Base-by-base conservation (phyloP, 2,329 filamentous ascomycete genomes). In the Paraphaeosphaeria minitans region DNA sequence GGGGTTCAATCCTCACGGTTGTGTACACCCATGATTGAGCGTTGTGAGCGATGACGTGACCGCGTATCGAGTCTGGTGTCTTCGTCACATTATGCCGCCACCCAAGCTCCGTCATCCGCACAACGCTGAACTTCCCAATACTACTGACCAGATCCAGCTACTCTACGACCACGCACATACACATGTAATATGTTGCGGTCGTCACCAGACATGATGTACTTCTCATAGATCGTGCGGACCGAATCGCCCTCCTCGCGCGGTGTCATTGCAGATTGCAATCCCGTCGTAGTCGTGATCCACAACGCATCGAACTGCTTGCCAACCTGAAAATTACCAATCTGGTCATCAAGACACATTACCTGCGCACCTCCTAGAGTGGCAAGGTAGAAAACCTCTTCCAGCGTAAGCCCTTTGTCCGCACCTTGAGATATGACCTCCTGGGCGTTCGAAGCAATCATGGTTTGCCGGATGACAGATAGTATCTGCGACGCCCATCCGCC, bases 171-270 rank as follows among this genome's bases (percentile, higher is more conserved):
- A 16, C 48, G 48, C 27, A 66, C 68, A 76, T 61, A 88, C 0
- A 88, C 86, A 21, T 78, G 68, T 0, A 70, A 66, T 53, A 88
- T 85, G 62, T 88, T 88, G 4, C 87, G 77, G 66, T 89, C 87
- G 67, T 89, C 86, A 0, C 85, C 86, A 2, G 85, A 88, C 84
- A 88, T 87, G 31, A 89, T 64, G 59, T 87, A 89, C 76, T 88
- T 89, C 56, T 88, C 85, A 58, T 88, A 84, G 19, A 86, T 75
- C 0, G 75, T 81, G 49, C 72, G 67, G 0, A 75, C 42, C 0
- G 73, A 74, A 52, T 88, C 85, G 0, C 73, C 75, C 0, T 83
- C 80, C 60, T 87, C 82, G 0, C 84, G 66, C 12, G 83, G 81
- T 0, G 85, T 81, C 78, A 85, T 86, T 3, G 48, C 52, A 1